phyloP scores from a whole-genome alignment of 1,284 basidiomycete species.

The Apiotrichum mycotoxinovorans region DNA sequence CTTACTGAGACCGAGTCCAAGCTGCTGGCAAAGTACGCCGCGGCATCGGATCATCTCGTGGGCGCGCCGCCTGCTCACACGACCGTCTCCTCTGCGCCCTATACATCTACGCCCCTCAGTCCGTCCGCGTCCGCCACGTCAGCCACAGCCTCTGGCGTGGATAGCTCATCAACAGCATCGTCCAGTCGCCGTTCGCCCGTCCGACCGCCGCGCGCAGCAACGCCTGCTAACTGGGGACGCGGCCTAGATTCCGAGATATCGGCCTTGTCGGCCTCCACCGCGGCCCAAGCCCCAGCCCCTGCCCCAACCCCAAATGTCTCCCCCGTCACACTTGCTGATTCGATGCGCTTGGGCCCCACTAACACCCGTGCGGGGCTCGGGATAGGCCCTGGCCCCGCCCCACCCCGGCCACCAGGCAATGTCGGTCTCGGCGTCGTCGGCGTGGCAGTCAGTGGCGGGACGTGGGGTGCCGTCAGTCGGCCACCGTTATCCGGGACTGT shows the following conservation, averaged over 20 bases:
- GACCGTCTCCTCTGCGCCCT: not conserved
- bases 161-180: too few relatives aligned
- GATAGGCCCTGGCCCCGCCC: not conserved
- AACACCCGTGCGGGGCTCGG: not conserved
- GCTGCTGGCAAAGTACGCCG: constrained; percentile 5
- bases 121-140: not conserved
- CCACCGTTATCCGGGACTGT: not conserved
- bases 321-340: too few relatives aligned
- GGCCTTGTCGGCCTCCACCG: too few relatives aligned
- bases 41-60: constrained; percentile 1
- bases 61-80: not conserved
- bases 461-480: not conserved
- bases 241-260: too few relatives aligned
- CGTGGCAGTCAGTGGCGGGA: not conserved
- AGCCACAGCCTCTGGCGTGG: too few relatives aligned
- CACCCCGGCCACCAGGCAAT: not conserved
- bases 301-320: not conserved
- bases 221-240: too few relatives aligned
- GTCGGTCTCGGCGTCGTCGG: constrained; percentile 1
- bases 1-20: constrained; percentile 2
- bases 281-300: not conserved
- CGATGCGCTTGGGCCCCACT: not conserved
- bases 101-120: not conserved
- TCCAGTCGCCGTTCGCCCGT: too few relatives aligned
- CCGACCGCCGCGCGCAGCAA: too few relatives aligned